Conservation (phyloP, 148 eudicot genomes). For the Pouteria glomerata region DNA sequence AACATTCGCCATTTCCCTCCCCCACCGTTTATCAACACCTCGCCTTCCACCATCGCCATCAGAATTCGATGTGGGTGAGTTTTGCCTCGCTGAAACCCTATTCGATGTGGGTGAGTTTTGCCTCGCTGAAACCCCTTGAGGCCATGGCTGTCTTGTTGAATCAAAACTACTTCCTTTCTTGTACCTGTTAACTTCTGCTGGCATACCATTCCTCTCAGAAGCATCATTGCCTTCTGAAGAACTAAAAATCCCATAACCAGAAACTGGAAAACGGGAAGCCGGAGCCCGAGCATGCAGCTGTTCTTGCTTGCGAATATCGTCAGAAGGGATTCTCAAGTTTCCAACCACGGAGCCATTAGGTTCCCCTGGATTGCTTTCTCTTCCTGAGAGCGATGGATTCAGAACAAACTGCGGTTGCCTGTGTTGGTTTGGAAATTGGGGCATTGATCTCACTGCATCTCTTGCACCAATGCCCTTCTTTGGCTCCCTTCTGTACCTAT, state of each 20-base stretch:
- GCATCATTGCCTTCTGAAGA: constrained; percentile 7
- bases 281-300: constrained; percentile 3
- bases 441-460: constrained; percentile 9
- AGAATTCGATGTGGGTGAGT: constrained; percentile 12
- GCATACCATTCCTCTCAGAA: constrained; percentile 2
- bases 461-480: constrained; percentile 5
- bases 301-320: constrained; percentile 7
- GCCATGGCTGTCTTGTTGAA: constrained; percentile 5
- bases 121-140: constrained; percentile 4
- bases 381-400: constrained; percentile 1
- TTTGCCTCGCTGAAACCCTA: not conserved
- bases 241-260: constrained; percentile 39
- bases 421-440: constrained; percentile 14
- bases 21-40: not conserved
- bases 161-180: constrained; percentile 12
- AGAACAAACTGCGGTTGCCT: constrained; percentile 13
- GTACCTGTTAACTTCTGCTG: constrained; percentile 26
- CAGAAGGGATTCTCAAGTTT: constrained; percentile 9
- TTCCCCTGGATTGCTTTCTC: constrained; percentile 9
- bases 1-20: constrained; percentile 24
- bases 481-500: constrained; percentile 35
- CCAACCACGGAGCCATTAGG: not conserved
- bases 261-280: constrained; percentile 9
- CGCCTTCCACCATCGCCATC: constrained; percentile 7
- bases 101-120: constrained; percentile 9